Evolutionary conservation across 352 stramenopile species (phyloP).

Genomic region (Globisporangium alternatum): DNA sequence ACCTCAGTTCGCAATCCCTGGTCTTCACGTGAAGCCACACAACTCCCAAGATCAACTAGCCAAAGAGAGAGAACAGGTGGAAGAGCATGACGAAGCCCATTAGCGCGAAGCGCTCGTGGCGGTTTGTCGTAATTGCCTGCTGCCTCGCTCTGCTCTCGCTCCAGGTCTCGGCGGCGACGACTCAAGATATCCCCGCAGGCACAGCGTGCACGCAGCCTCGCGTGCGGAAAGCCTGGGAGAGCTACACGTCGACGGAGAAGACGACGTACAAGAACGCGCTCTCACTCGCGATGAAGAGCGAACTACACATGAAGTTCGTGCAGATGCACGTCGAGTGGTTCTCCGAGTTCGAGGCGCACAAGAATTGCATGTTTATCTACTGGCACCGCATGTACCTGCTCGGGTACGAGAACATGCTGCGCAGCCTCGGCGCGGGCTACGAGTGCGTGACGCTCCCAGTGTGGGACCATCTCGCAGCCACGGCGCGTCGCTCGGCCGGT

Average conservation of each 20-base stretch:
- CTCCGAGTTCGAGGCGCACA: conserved; percentile 47
- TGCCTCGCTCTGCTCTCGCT: too few relatives aligned
- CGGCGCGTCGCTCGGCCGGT: conserved; percentile 23
- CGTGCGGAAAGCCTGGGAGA: conserved; percentile 52
- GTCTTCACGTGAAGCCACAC: too few relatives aligned
- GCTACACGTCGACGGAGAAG: conserved; percentile 36
- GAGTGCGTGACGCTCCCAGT: conserved; percentile 78
- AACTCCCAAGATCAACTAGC: too few relatives aligned
- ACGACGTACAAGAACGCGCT: conserved; percentile 31
- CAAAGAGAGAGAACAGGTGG: too few relatives aligned
- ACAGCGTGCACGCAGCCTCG: conserved; percentile 34
- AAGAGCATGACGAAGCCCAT: too few relatives aligned
- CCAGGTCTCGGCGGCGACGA: too few relatives aligned
- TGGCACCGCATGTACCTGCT: conserved; percentile 72
- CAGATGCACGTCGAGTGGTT: conserved; percentile 58
- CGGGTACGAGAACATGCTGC: conserved; percentile 84
- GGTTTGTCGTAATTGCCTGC: too few relatives aligned
- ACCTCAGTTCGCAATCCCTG: too few relatives aligned
- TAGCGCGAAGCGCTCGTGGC: too few relatives aligned
- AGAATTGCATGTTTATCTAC: conserved; percentile 80
- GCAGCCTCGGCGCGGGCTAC: conserved; percentile 40
- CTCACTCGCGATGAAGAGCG: conserved; percentile 33
- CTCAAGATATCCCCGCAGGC: too few relatives aligned
- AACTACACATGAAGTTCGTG: conserved; percentile 49
- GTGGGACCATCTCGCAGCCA: conserved; percentile 67